phyloP scores from a whole-genome alignment of 345 rosid genomes.

The Gossypium arboreum region DNA sequence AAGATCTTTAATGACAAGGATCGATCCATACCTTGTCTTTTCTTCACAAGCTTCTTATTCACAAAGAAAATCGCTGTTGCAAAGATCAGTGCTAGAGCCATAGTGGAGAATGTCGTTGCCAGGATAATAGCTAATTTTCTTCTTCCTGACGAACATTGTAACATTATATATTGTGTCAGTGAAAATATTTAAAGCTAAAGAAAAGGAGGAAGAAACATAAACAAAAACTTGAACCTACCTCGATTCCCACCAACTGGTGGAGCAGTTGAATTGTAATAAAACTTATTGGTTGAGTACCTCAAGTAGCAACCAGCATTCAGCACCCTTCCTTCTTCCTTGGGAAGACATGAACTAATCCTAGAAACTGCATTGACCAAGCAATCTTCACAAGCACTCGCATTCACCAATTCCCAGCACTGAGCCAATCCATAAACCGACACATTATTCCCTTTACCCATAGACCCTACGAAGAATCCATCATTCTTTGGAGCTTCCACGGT shows the following conservation, averaged over 20 bases:
- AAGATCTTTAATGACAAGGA: background rate
- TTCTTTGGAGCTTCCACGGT: conserved; percentile 44
- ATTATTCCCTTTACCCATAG: conserved; percentile 48
- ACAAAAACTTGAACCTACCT: conserved; percentile 31
- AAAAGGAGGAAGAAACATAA: no score
- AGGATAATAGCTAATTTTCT: conserved; percentile 43
- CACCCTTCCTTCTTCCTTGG: conserved; percentile 60
- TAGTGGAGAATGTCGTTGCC: conserved; percentile 42
- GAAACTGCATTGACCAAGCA: conserved; percentile 49
- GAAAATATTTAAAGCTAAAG: background rate
- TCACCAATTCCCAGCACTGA: conserved; percentile 77
- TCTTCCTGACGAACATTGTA: conserved; percentile 33
- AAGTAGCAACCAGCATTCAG: conserved; percentile 79
- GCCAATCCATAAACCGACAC: conserved; percentile 75
- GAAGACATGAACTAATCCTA: conserved; percentile 43
- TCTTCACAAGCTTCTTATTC: conserved; percentile 38
- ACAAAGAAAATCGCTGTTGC: conserved; percentile 34
- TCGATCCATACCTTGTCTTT: conserved; percentile 42
- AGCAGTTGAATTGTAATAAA: conserved; percentile 50
- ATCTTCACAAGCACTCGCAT: conserved; percentile 39
- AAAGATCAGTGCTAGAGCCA: conserved; percentile 50
- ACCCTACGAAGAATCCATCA: conserved; percentile 62
- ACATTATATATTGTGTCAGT: background rate
- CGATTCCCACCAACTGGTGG: conserved; percentile 26
- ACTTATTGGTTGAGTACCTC: conserved; percentile 62